Base-by-base conservation (phyloP, 2,329 filamentous ascomycete genomes). In the Monosporascus sp. region DNA sequence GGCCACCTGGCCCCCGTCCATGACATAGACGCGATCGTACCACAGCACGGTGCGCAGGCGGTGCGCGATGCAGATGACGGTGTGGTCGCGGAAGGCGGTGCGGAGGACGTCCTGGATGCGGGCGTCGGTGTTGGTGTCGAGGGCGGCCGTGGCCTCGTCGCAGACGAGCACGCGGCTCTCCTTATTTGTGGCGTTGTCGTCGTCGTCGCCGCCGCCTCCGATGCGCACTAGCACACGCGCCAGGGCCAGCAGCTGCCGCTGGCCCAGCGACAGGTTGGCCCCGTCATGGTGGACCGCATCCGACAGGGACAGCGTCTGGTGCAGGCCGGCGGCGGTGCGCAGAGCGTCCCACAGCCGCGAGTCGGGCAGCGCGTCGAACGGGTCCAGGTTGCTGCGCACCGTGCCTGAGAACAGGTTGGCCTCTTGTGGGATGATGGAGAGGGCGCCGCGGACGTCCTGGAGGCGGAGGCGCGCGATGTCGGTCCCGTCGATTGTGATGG, bases 391-490 rank as follows among this genome's bases (percentile, higher is more conserved):
- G 67, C 76, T 86, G 53, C 86, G 78, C 50, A 89, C 82, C 0
- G 86, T 89, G 54, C 86, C 86, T 0, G 82, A 85, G 69, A 89
- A 89, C 0, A 89, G 73, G 0, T 85, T 88, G 56, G 82, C 86
- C 65, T 90, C 87, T 72, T 91, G 87, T 48, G 87, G 87, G 50
- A 91, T 87, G 70, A 91, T 89, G 9, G 88, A 88, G 57, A 91
- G 88, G 37, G 83, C 81, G 67, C 88, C 82, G 43, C 87, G 82
- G 63, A 91, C 72, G 69, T 89, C 86, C 61, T 84, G 82, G 18
- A 90, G 75, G 11, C 87, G 86, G 53, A 90, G 88, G 47, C 78
- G 73, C 24, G 85, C 81, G 61, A 89, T 84, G 62, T 91, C 84
- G 31, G 89, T 74, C 57, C 82, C 80, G 59, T 91, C 87, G 52